These are phyloP conservation scores for Gnetum montanum DNA, from an alignment of 75 land plant species.

Conservation along the genomic window DNA sequence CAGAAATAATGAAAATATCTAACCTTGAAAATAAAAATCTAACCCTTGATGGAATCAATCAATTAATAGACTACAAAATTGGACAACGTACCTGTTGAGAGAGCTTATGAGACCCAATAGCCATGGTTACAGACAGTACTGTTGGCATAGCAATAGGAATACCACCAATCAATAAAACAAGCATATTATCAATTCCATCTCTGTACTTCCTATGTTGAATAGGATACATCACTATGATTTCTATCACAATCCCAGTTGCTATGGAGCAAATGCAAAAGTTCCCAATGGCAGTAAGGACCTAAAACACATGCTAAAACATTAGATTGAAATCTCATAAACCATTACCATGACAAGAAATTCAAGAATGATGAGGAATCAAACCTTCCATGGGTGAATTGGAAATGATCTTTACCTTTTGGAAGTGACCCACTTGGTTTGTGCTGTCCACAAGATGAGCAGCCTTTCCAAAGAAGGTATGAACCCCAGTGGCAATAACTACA, in stretches of 20 bases:
- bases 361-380: neutral
- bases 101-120: slow-evolving; percentile 74
- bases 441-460: slow-evolving; percentile 63
- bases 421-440: slow-evolving; percentile 49
- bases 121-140: slow-evolving; percentile 75
- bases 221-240: slow-evolving; percentile 65
- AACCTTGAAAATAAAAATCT: no score
- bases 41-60: no score
- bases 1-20: no score
- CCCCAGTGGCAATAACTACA: slow-evolving; percentile 58
- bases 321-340: neutral
- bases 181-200: slow-evolving; percentile 48
- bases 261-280: slow-evolving; percentile 75
- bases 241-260: slow-evolving; percentile 51
- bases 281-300: slow-evolving; percentile 74
- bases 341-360: neutral
- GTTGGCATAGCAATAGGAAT: slow-evolving; percentile 88
- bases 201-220: slow-evolving; percentile 52
- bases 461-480: slow-evolving; percentile 73
- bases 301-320: no score
- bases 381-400: neutral
- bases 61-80: no score
- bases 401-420: slow-evolving; percentile 30
- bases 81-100: slow-evolving; percentile 36
- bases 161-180: slow-evolving; percentile 74